Percentiles rank a stretch among this genome's conserved stretches.
Evolutionary conservation across 192 early-diverging fungal genomes (phyloP).

Genomic region (Endogone sp.): DNA sequence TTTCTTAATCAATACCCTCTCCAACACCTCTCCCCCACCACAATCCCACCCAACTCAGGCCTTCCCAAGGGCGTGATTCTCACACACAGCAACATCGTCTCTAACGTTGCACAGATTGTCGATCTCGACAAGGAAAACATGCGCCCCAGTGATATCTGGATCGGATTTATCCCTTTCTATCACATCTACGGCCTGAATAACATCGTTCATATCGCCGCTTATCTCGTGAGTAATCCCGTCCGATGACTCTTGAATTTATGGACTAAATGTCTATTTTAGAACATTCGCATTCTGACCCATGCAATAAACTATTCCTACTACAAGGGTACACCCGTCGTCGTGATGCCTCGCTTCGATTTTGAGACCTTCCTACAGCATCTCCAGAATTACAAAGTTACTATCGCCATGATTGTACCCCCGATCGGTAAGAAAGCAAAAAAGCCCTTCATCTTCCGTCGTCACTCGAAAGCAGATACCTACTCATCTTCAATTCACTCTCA

Average conservation of each 20-base stretch:
- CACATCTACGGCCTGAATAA: slow-evolving; percentile 65
- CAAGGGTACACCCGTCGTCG: slow-evolving; percentile 55
- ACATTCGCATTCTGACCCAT: slow-evolving; percentile 34
- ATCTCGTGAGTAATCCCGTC: slow-evolving; percentile 21
- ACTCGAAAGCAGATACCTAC: neutral
- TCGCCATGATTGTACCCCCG: slow-evolving; percentile 64
- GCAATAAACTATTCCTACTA: slow-evolving; percentile 17
- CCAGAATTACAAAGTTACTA: slow-evolving; percentile 66
- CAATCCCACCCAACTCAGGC: slow-evolving; percentile 24
- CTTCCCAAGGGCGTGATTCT: slow-evolving; percentile 81
- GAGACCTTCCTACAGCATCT: slow-evolving; percentile 55
- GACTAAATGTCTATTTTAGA: no score
- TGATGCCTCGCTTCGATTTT: slow-evolving; percentile 78
- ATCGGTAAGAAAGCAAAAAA: slow-evolving; percentile 15
- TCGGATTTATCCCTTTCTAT: slow-evolving; percentile 72
- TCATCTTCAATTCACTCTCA: neutral
- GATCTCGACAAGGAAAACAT: slow-evolving; percentile 36
- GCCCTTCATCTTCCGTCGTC: no score
- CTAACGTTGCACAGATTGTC: slow-evolving; percentile 62
- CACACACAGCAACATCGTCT: slow-evolving; percentile 77
- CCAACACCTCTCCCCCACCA: neutral
- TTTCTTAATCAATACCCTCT: neutral
- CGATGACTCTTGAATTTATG: no score
- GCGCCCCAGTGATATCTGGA: slow-evolving; percentile 18
- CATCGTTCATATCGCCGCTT: slow-evolving; percentile 33